Evolutionary conservation across 352 stramenopile genomes (phyloP).

Genomic region (Elongisporangium undulatum): DNA sequence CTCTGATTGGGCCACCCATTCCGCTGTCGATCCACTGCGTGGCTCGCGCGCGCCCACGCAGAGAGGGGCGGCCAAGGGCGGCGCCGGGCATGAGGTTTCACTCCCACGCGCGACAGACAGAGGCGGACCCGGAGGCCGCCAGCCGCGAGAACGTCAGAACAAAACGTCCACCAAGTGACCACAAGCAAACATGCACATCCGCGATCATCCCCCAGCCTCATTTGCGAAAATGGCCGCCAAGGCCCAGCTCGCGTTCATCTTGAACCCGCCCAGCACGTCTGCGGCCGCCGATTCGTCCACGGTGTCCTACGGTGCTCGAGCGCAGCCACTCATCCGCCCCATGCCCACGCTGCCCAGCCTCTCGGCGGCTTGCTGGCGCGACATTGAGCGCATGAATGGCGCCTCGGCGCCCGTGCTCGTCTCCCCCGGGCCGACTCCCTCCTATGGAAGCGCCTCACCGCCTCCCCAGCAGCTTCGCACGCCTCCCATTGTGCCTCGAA

Average conservation of each 20-base stretch:
- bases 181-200: not conserved
- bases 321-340: not conserved
- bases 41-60: not conserved
- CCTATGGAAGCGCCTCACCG: not conserved
- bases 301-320: not conserved
- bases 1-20: constrained; percentile 4
- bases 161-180: constrained; percentile 1
- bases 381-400: not conserved
- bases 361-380: not conserved
- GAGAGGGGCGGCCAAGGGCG: not conserved
- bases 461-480: not conserved
- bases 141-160: not conserved
- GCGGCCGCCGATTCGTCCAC: not conserved
- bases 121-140: not conserved
- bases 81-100: not conserved
- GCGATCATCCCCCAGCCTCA: not conserved
- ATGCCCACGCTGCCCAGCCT: not conserved
- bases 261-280: constrained; percentile 11
- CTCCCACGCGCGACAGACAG: not conserved
- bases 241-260: constrained; percentile 16
- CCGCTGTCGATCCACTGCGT: constrained; percentile 3
- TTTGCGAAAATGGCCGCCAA: constrained; percentile 1
- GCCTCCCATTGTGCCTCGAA: not conserved
- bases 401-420: not conserved
- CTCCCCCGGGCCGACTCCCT: not conserved